Base-by-base conservation (phyloP, 129 eudicot species). In the Chrysanthemum lavandulifolium region DNA sequence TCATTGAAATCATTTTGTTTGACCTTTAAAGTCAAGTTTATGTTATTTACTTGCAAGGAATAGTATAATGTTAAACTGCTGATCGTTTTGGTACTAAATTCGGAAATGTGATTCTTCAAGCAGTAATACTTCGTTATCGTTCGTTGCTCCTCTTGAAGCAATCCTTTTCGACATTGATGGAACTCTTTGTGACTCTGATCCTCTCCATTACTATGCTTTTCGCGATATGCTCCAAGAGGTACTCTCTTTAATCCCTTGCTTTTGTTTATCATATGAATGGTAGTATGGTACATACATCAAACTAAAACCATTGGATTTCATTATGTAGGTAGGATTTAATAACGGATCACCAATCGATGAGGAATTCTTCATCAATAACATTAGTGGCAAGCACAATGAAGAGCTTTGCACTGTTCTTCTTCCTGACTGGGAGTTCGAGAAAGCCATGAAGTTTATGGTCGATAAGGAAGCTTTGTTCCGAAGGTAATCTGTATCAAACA, bases 151-250 rank as follows among this genome's bases (percentile, higher is more conserved):
- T 49, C 76, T 92, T 57, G 96, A 89, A 71, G 96, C 98, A 70
- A 84, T 92, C 25, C 89, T 92, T 27, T 92, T 92, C 64, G 98
- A 89, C 67, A 85, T 92, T 21, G 98, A 92, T 83, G 98, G 98
- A 75, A 92, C 98, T 50, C 82, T 92, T 0, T 85, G 89, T 40
- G 98, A 92, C 75, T 92, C 98, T 10, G 98, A 92, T 72, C 98
- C 98, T 80, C 76, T 92, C n/a, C 98, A 92, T 74, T 87, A 75
- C 55, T 65, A 79, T 23, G 96, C 98, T 68, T 92, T 92, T 52
- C 85, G 89, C 14, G 91, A 87, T 79, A 92, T 92, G 98, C 96
- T 92, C 73, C 91, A 85, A 82, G 90, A 89, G 98, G 98, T 89
- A 65, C 15, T 14, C 62, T 50, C 7, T 65, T 45, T 25, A 36